Evolutionary conservation across 2,329 filamentous ascomycete genomes (phyloP).

Genomic region (Cryphonectria carpinicola): DNA sequence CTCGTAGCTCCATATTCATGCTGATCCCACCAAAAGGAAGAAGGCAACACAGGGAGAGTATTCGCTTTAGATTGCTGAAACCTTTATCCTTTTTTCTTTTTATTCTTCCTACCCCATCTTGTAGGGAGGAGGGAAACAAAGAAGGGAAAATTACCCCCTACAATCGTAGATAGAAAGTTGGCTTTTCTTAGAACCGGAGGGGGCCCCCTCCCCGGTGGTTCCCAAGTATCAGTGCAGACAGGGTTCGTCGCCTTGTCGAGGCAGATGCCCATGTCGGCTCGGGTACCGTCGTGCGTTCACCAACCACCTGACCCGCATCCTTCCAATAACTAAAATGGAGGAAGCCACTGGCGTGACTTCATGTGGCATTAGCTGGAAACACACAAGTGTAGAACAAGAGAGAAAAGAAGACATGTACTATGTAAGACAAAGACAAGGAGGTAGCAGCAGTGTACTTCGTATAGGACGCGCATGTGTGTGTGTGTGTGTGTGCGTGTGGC

Average conservation of each 20-base stretch:
- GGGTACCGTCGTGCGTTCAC: neutral
- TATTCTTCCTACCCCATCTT: too few species aligned
- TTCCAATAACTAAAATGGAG: constrained; percentile 6
- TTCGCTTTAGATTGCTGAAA: neutral
- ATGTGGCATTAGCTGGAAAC: neutral
- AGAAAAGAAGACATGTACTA: neutral
- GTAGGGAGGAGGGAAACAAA: too few species aligned
- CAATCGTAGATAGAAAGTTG: neutral
- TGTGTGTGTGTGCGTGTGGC: neutral
- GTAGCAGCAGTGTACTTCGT: neutral
- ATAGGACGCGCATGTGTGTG: neutral
- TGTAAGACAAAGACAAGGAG: constrained; percentile 2
- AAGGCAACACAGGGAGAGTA: neutral
- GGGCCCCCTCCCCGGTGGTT: too few species aligned
- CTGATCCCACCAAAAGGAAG: neutral
- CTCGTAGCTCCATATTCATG: neutral
- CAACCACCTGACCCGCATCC: constrained; percentile 10
- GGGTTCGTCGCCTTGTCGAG: neutral
- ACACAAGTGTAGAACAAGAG: neutral
- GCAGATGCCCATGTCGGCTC: neutral
- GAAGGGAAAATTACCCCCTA: too few species aligned
- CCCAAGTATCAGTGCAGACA: neutral
- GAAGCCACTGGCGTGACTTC: neutral
- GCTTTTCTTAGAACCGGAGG: too few species aligned
- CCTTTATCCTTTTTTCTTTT: neutral